These are phyloP conservation scores for Clonostachys sp. DNA, from an alignment of 2,329 filamentous ascomycete species.

Conservation along the genomic window DNA sequence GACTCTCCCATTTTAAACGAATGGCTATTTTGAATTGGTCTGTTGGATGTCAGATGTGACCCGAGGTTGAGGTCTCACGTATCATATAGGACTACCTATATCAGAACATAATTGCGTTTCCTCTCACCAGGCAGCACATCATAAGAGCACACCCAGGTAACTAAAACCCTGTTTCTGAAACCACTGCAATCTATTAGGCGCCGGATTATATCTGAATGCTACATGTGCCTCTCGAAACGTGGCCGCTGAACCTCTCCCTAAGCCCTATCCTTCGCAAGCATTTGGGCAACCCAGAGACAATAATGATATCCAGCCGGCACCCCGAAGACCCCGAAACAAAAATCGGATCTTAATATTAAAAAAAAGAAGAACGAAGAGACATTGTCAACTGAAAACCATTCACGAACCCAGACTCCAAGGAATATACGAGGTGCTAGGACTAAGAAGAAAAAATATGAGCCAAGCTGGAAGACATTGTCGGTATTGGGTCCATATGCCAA, in stretches of 20 bases:
- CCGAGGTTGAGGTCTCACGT: too few species aligned
- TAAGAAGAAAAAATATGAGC: constrained; percentile 11
- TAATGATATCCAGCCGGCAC: not conserved
- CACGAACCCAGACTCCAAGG: constrained; percentile 33
- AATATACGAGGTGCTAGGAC: constrained; percentile 25
- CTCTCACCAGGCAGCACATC: too few species aligned
- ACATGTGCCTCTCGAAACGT: not conserved
- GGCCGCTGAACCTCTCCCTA: not conserved
- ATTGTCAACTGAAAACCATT: constrained; percentile 27
- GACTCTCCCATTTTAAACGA: too few species aligned
- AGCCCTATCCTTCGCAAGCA: not conserved
- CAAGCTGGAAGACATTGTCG: constrained; percentile 10
- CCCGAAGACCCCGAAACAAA: constrained; percentile 1
- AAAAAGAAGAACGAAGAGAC: constrained; percentile 10
- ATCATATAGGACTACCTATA: too few species aligned
- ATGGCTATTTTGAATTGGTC: too few species aligned
- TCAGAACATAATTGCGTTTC: too few species aligned
- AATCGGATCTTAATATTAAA: constrained; percentile 7
- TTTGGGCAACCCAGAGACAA: not conserved
- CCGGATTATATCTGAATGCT: not conserved
- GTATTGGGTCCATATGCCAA: too few species aligned
- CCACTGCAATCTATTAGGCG: constrained; percentile 1
- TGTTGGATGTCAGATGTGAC: too few species aligned
- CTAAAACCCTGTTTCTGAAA: not conserved
- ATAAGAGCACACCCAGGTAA: too few species aligned